Conservation (phyloP, 1,139 yeast genomes). For the Trichomonascaceae sp. region DNA sequence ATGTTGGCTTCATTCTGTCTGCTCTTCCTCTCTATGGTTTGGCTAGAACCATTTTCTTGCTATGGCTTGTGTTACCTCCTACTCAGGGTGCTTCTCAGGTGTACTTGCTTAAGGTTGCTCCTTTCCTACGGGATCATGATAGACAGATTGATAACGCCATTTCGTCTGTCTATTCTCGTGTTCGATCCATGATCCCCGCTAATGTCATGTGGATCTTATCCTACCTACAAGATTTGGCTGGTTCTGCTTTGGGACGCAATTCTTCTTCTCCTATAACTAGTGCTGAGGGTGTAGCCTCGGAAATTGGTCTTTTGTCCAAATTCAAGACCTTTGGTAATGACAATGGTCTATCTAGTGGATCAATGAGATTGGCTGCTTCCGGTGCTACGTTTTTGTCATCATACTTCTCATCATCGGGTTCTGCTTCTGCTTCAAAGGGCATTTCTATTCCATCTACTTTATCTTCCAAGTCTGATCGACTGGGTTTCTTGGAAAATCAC, state of each 20-base stretch:
- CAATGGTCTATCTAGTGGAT: constrained; percentile 6
- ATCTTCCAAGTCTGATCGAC: constrained; percentile 16
- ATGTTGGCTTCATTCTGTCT: constrained; percentile 37
- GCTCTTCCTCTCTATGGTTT: constrained; percentile 48
- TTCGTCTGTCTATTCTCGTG: constrained; percentile 19
- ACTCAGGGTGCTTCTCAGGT: constrained; percentile 35
- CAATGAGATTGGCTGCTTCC: constrained; percentile 2
- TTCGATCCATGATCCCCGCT: constrained; percentile 21
- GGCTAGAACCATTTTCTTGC: constrained; percentile 35
- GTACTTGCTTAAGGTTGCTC: constrained; percentile 30
- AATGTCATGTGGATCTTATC: constrained; percentile 17
- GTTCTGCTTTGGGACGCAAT: constrained; percentile 4
- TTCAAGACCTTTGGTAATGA: constrained; percentile 23
- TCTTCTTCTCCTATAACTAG: not conserved
- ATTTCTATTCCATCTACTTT: constrained; percentile 12
- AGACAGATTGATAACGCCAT: constrained; percentile 25
- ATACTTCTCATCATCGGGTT: constrained; percentile 3
- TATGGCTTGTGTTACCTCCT: constrained; percentile 51
- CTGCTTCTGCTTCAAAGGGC: constrained; percentile 4
- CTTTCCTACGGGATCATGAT: constrained; percentile 31
- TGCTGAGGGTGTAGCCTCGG: not conserved
- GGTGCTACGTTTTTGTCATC: constrained; percentile 9
- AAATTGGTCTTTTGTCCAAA: constrained; percentile 19
- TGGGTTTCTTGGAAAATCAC: constrained; percentile 17
- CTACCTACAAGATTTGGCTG: constrained; percentile 3